Evolutionary conservation across 2,329 filamentous ascomycete species (phyloP), one percentile per base, ranked within the genome.

Genomic region (Camillea tinctor): DNA sequence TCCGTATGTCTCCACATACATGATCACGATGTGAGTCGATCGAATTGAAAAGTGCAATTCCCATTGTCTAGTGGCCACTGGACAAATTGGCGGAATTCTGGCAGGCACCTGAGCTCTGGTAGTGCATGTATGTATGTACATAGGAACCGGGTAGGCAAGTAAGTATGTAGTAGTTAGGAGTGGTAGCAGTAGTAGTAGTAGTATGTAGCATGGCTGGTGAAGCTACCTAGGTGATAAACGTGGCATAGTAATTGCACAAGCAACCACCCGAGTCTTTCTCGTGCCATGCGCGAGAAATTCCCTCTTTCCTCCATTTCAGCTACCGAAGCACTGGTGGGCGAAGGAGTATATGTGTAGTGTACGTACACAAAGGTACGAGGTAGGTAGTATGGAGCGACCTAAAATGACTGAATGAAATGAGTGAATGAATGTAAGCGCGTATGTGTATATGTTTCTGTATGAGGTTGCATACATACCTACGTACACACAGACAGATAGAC

Each of bases 221-320:
- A 44, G 36, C 36, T 44, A 9, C 7, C 7, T 30, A 30, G 2
- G 26, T 30, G n/a, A 44, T 44, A 44, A 44, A 44, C 36, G 36
- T 44, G 36, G 36, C 36, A 44, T 48, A 58, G 52, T 26, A 51
- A 36, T 53, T 53, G 56, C 52, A 21, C 36, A 52, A n/a, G 21
- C 50, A 22, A 30, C n/a, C 56, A 60, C 63, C 64, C 64, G 64
- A 56, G 55, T 63, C 52, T 64, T 65, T 66, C 62, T 66, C 62
- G 64, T 66, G 58, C 30, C 53, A 54, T 59, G 36, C 58, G 54
- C 55, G 49, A 63, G 61, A 57, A 58, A 59, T 60, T 60, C 59
- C 54, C 55, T 56, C 44, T 54, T 59, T 56, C 58, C 60, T 60
- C 54, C 57, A 52, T 64, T 53, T 63, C 64, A 60, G 64, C 56